Evolutionary conservation across 2,329 filamentous ascomycete species (phyloP), one percentile per base, ranked within the genome.

Genomic region (Fusarium tjaetaba): DNA sequence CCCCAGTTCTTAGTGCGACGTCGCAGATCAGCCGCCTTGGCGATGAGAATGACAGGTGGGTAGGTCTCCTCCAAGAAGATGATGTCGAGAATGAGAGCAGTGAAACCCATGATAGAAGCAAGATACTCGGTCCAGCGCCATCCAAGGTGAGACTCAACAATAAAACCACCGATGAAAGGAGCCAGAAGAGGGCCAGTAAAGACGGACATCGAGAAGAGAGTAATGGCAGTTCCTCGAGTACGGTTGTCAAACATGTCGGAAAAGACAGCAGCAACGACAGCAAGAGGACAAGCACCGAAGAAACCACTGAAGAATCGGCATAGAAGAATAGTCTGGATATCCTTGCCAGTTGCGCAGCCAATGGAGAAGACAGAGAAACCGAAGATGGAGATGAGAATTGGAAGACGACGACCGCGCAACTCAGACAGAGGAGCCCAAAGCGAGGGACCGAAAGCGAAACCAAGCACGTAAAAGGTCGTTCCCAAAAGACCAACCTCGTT

Each of bases 41-140:
- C 78, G 70, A 90, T 85, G 26, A 93, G 85, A 74, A 93, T 90
- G 39, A 89, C 85, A 15, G 91, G 91, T 49, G 92, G 90, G 78
- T 94, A 94, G 1, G 92, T 92, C 83, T 94, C 92, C 78, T 88
- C 83, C 65, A 93, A 84, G 82, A 91, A 89, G 75, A 93, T 70
- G 11, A 92, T 64, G 78, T 92, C 88, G 55, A 92, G 82, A 34
- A 82, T 74, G 72, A 92, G 89, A 63, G 90, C 88, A 30, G 86
- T 67, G 68, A 89, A 90, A 38, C 92, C 90, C 86, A 93, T 90
- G 73, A 93, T 88, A 65, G 88, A 83, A 30, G 84, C 81, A 34
- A 92, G 81, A 79, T 92, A 94, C 82, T 91, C 87, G 9, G 91
- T 93, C 92, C 92, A 94, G 70, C 92, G 88, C 92, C 92, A 94